These are phyloP conservation scores for Stylonectria norvegica DNA, from an alignment of 2,329 filamentous ascomycete genomes.

Conservation along the genomic window DNA sequence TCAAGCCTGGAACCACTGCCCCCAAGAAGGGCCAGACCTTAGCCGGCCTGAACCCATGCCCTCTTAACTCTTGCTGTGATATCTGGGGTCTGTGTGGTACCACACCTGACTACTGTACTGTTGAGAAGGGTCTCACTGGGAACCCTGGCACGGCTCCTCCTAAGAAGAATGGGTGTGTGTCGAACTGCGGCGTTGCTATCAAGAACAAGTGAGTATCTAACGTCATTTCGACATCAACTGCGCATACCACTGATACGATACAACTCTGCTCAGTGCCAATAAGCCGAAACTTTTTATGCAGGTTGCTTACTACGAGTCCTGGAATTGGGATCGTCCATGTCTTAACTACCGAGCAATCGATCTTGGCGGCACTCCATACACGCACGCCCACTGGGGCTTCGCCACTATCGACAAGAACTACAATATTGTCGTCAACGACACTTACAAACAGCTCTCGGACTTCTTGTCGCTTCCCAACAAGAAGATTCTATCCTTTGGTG, in stretches of 20 bases:
- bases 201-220: no score
- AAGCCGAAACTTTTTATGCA: background rate
- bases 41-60: slow-evolving; percentile 28
- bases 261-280: no score
- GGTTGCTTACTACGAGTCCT: background rate
- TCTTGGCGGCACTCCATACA: background rate
- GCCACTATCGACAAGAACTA: background rate
- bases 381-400: background rate
- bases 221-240: slow-evolving; percentile 7
- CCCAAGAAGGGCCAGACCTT: slow-evolving; percentile 13
- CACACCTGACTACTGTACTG: slow-evolving; percentile 37
- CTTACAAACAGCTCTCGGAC: slow-evolving; percentile 1
- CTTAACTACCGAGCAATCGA: background rate
- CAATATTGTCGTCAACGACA: background rate
- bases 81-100: slow-evolving; percentile 43
- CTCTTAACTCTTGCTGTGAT: slow-evolving; percentile 30
- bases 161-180: slow-evolving; percentile 17
- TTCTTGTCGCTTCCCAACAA: slow-evolving; percentile 8
- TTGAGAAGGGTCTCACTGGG: slow-evolving; percentile 16
- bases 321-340: background rate
- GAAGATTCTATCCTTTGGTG: slow-evolving; percentile 20
- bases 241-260: no score
- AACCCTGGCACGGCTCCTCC: slow-evolving; percentile 17
- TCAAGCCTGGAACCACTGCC: slow-evolving; percentile 19
- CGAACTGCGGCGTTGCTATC: slow-evolving; percentile 25